phyloP scores from a whole-genome alignment of 805 yeast species.

The Saturnispora dispora region DNA sequence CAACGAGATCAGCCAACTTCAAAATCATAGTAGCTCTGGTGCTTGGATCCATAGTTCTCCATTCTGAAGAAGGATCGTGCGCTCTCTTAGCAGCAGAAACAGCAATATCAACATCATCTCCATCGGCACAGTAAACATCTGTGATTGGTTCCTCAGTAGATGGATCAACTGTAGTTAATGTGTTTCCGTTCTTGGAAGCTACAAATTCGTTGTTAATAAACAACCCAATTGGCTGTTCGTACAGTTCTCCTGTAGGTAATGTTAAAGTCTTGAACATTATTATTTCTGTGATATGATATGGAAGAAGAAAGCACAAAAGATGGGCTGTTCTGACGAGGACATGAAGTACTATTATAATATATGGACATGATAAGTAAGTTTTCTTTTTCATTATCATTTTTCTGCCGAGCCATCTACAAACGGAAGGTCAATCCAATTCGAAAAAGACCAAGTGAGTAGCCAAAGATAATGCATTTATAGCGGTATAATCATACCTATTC shows the following conservation, averaged over 20 bases:
- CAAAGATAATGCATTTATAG: neutral
- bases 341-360: neutral
- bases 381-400: neutral
- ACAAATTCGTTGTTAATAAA: slow-evolving; percentile 50
- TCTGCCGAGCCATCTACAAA: neutral
- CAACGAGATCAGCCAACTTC: slow-evolving; percentile 44
- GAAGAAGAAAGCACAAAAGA: neutral
- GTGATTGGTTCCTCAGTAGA: slow-evolving; percentile 40
- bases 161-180: slow-evolving; percentile 39
- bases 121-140: slow-evolving; percentile 38
- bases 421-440: neutral
- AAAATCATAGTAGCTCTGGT: slow-evolving; percentile 34
- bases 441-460: neutral
- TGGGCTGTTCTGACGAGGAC: neutral
- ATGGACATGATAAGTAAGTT: neutral
- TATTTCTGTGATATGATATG: neutral
- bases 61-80: slow-evolving; percentile 26
- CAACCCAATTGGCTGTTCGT: slow-evolving; percentile 52
- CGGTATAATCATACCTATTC: too few relatives aligned
- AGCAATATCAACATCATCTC: slow-evolving; percentile 41
- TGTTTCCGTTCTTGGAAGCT: slow-evolving; percentile 24
- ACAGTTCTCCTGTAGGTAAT: slow-evolving; percentile 40
- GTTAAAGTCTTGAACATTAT: slow-evolving; percentile 13
- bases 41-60: slow-evolving; percentile 38
- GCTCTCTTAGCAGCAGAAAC: slow-evolving; percentile 42